These are phyloP conservation scores for Solanum rostratum DNA, from an alignment of 257 asterid genomes.

Conservation along the genomic window DNA sequence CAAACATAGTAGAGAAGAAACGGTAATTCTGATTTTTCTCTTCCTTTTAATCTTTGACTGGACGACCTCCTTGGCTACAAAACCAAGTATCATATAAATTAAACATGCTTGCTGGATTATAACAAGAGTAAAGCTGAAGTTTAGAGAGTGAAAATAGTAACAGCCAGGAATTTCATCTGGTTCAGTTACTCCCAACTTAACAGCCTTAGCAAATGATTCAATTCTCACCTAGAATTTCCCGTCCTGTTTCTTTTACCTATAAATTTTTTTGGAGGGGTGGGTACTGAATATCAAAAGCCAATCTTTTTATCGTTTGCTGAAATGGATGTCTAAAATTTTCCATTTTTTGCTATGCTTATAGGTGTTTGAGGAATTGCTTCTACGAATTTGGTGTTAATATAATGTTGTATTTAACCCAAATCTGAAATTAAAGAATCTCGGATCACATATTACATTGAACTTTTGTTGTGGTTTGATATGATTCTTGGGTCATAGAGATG, in stretches of 20 bases:
- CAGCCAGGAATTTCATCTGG: background rate
- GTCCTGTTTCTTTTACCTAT: no score
- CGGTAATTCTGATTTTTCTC: no score
- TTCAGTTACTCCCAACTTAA: background rate
- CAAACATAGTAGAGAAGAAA: constrained; percentile 66
- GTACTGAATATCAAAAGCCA: background rate
- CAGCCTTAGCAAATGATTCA: background rate
- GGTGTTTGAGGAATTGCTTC: background rate
- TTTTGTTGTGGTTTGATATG: background rate
- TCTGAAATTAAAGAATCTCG: background rate
- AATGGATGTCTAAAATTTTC: background rate
- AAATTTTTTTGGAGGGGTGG: background rate
- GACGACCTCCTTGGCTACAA: no score
- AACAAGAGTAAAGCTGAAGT: no score
- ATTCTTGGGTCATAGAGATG: no score
- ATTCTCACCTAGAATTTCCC: background rate
- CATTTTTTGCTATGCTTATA: background rate
- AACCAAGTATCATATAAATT: no score
- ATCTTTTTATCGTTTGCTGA: background rate
- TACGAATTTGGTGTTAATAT: background rate
- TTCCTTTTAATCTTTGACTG: no score
- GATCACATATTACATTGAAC: background rate
- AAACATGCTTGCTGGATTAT: no score
- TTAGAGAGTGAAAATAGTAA: background rate
- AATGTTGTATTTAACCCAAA: background rate